Evolutionary conservation across 768 basidiomycete species (phyloP).

Genomic region (Leccinum ochraceum): DNA sequence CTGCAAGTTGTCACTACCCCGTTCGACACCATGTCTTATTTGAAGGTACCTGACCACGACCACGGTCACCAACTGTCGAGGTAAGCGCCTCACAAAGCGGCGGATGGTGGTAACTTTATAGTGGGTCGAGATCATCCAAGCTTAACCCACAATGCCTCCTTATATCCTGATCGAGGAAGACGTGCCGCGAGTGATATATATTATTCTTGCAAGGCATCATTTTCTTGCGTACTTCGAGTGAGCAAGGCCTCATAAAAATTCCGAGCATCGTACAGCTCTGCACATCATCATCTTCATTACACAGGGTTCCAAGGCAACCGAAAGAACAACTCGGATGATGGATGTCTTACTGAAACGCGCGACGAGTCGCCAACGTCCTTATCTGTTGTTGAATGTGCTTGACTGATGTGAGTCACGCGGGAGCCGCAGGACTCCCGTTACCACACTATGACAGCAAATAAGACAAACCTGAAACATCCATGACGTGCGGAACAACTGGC

Average conservation of each 20-base stretch:
- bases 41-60: background rate
- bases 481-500: conserved; percentile 69
- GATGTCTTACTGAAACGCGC: conserved; percentile 57
- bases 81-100: background rate
- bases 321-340: too few species aligned
- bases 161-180: too few species aligned
- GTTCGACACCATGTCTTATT: background rate
- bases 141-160: too few species aligned
- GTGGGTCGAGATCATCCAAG: too few species aligned
- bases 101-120: too few species aligned
- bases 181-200: too few species aligned
- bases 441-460: background rate
- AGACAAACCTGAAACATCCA: conserved; percentile 74
- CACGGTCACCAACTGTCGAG: background rate
- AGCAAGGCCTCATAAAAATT: conserved; percentile 65
- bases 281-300: too few species aligned
- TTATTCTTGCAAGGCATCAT: too few species aligned
- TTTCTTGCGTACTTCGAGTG: conserved; percentile 25
- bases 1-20: background rate
- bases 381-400: conserved; percentile 64
- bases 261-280: conserved; percentile 49
- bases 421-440: background rate
- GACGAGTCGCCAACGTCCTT: conserved; percentile 64
- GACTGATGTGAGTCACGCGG: conserved; percentile 45
- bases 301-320: too few species aligned